Percentiles rank a stretch among this genome's conserved stretches.
Evolutionary conservation across 108 stramenopile species (phyloP).

Genomic region (Cyclostephanos invisitatus): DNA sequence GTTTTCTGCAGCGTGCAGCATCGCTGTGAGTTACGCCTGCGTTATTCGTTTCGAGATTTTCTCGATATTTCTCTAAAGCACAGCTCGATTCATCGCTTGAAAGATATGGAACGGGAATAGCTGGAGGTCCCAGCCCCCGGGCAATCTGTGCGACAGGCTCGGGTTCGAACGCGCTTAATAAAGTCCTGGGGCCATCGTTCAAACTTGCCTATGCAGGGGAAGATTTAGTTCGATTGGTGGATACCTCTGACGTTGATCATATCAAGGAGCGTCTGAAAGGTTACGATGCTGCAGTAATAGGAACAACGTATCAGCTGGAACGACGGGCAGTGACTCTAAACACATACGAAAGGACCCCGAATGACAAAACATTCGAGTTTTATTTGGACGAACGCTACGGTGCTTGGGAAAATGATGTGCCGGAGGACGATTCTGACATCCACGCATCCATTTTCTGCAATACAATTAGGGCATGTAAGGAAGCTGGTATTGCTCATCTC

Average conservation of each 20-base stretch:
- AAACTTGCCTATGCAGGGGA: conserved; percentile 73
- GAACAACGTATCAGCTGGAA: conserved; percentile 62
- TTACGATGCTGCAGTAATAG: conserved; percentile 66
- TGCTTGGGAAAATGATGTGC: conserved; percentile 24
- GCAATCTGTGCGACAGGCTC: conserved; percentile 62
- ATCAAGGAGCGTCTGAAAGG: conserved; percentile 55
- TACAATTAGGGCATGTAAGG: conserved; percentile 56
- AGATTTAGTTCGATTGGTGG: conserved; percentile 61
- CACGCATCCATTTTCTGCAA: conserved; percentile 49
- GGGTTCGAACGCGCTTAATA: conserved; percentile 58
- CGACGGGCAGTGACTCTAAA: conserved; percentile 57
- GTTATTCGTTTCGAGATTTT: not conserved
- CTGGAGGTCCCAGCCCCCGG: conserved; percentile 50
- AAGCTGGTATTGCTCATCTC: conserved; percentile 52
- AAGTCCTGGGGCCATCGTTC: conserved; percentile 59
- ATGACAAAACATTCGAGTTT: conserved; percentile 79
- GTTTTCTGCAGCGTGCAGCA: conserved; percentile 76
- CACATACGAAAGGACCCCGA: conserved; percentile 71
- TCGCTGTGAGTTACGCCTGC: conserved; percentile 35
- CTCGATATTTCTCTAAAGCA: not conserved
- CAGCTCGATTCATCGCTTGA: not conserved
- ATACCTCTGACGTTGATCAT: conserved; percentile 51
- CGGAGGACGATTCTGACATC: conserved; percentile 35
- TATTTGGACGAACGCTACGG: conserved; percentile 67
- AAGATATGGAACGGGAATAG: conserved; percentile 78